These are phyloP conservation scores for Cryptococcus hybrid DNA, from an alignment of 1,284 basidiomycete genomes.

Conservation along the genomic window DNA sequence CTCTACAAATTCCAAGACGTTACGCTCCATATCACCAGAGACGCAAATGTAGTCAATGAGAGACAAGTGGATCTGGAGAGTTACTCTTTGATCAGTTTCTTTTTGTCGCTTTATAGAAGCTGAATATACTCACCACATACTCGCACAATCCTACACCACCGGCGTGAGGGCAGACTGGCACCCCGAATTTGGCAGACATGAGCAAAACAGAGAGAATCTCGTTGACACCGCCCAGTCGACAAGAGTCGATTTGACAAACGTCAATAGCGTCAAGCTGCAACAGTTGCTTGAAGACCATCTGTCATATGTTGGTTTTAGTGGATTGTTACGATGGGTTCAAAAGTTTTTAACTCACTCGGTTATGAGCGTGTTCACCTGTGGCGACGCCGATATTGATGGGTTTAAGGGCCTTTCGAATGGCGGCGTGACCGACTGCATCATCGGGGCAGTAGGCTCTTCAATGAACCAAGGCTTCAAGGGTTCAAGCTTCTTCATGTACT, in stretches of 20 bases:
- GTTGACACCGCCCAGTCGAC: conserved; percentile 86
- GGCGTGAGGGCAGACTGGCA: conserved; percentile 90
- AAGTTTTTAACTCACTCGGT: conserved; percentile 54
- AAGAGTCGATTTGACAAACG: conserved; percentile 95
- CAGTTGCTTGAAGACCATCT: conserved; percentile 94
- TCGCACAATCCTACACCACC: conserved; percentile 94
- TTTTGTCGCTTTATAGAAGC: too few species aligned
- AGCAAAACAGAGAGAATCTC: conserved; percentile 90
- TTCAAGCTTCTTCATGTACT: conserved; percentile 78
- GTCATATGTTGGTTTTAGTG: neutral
- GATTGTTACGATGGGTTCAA: too few species aligned
- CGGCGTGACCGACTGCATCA: conserved; percentile 63
- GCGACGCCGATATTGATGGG: conserved; percentile 87
- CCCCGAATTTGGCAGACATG: conserved; percentile 83
- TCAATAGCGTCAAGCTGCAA: conserved; percentile 91
- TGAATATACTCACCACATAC: conserved; percentile 57
- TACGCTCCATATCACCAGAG: conserved; percentile 87
- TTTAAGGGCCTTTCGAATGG: conserved; percentile 60
- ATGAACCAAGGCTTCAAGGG: conserved; percentile 96
- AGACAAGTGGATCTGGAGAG: conserved; percentile 48
- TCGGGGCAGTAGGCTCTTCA: conserved; percentile 91
- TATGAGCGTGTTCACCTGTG: conserved; percentile 94
- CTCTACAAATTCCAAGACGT: conserved; percentile 70
- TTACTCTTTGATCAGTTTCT: too few species aligned
- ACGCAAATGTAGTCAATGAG: conserved; percentile 88